Conservation (phyloP, 176 grass and related monocot species). For the Dendrocalamus sinicus region DNA sequence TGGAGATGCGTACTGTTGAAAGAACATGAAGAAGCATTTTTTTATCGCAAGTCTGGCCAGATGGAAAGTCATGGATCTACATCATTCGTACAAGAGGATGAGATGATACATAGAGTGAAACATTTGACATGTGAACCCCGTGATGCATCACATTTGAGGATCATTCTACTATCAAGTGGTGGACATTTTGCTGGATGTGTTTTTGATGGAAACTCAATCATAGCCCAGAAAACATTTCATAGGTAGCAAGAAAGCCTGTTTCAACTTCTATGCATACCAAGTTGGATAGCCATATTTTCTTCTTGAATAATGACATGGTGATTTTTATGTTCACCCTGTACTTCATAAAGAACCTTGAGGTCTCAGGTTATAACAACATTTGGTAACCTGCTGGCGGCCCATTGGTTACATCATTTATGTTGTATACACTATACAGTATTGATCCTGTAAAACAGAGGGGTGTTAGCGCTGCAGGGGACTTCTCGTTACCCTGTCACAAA, state of each 20-base stretch:
- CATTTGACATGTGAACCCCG: conserved; percentile 66
- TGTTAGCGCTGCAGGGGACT: neutral
- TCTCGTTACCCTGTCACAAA: neutral
- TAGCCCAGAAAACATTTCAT: conserved; percentile 98
- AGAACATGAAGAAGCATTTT: conserved; percentile 78
- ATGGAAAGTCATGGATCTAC: conserved; percentile 39
- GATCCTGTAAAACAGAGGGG: too few species aligned
- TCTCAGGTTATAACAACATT: conserved; percentile 8
- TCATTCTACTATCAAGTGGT: conserved; percentile 81
- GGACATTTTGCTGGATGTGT: conserved; percentile 95
- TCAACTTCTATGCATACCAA: conserved; percentile 1
- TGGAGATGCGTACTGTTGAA: conserved; percentile 77
- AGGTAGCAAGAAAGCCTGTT: conserved; percentile 56
- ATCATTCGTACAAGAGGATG: conserved; percentile 60
- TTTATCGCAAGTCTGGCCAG: conserved; percentile 55
- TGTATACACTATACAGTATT: neutral
- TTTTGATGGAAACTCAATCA: conserved; percentile 82
- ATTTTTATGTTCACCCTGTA: neutral
- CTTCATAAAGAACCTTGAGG: conserved; percentile 1
- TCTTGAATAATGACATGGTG: neutral
- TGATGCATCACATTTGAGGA: conserved; percentile 67
- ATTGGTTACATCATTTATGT: neutral
- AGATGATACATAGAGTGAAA: conserved; percentile 74
- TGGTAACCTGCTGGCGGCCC: neutral
- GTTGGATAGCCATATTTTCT: neutral